Evolutionary conservation across 164 flowering plant species (phyloP).

Genomic region (Vitis cinerea): DNA sequence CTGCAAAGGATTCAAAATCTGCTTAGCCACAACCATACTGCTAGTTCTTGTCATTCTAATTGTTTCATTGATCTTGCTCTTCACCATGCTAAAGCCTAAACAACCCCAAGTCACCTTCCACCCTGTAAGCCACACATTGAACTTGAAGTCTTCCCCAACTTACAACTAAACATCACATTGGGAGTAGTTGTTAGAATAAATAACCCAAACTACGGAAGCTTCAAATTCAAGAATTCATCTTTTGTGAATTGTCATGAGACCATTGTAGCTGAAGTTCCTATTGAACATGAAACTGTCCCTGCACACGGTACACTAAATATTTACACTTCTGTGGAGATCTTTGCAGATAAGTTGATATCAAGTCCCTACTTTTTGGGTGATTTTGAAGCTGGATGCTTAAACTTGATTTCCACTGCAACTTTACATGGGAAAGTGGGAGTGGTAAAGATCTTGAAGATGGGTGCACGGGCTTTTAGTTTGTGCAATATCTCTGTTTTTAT

Average conservation of each 20-base stretch:
- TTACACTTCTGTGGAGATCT: slow-evolving; percentile 18
- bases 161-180: slow-evolving; percentile 24
- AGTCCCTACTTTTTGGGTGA: slow-evolving; percentile 27
- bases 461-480: slow-evolving; percentile 24
- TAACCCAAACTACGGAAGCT: slow-evolving; percentile 48
- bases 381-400: slow-evolving; percentile 20
- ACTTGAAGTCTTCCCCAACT: not conserved
- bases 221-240: slow-evolving; percentile 31
- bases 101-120: slow-evolving; percentile 30
- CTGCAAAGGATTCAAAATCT: slow-evolving; percentile 28
- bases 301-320: slow-evolving; percentile 28
- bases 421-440: slow-evolving; percentile 34
- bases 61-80: slow-evolving; percentile 18
- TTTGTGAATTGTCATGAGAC: slow-evolving; percentile 25
- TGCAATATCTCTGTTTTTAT: slow-evolving; percentile 38
- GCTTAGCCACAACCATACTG: slow-evolving; percentile 25
- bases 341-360: slow-evolving; percentile 20
- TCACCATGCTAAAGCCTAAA: slow-evolving; percentile 47
- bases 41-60: slow-evolving; percentile 5
- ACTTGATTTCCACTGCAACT: slow-evolving; percentile 29
- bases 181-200: slow-evolving; percentile 24
- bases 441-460: slow-evolving; percentile 32
- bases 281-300: slow-evolving; percentile 23
- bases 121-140: slow-evolving; percentile 16
- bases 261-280: slow-evolving; percentile 27